Evolutionary conservation across 192 early-diverging fungal species (phyloP).

Genomic region (Backusella sp.): DNA sequence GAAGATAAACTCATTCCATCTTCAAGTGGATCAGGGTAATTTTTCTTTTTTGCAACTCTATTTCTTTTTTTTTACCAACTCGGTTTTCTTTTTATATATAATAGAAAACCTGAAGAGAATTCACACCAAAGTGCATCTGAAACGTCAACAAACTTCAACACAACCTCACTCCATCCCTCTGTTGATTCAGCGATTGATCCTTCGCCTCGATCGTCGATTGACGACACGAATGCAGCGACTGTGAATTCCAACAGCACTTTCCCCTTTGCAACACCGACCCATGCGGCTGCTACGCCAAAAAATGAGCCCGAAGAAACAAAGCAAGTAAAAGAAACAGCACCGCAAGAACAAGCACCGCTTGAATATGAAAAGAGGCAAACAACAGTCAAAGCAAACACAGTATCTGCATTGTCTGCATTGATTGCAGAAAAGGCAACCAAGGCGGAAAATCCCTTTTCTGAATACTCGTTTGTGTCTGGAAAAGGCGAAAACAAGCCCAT

Average conservation of each 20-base stretch:
- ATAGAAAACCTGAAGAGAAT: slow-evolving; percentile 2
- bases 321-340: not conserved
- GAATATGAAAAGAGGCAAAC: not conserved
- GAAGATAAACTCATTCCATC: not conserved
- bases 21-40: slow-evolving; percentile 7
- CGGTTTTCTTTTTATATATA: not conserved
- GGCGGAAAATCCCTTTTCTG: slow-evolving; percentile 67
- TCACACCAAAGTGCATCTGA: not conserved
- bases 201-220: slow-evolving; percentile 34
- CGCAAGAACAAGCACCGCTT: not conserved
- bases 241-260: not conserved
- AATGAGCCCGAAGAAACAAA: not conserved
- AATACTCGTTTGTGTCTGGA: slow-evolving; percentile 63
- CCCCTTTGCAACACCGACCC: not conserved
- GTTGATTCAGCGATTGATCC: slow-evolving; percentile 46
- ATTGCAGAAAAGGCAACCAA: slow-evolving; percentile 59
- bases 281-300: not conserved
- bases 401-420: slow-evolving; percentile 57
- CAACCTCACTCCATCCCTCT: slow-evolving; percentile 33
- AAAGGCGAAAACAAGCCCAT: slow-evolving; percentile 58
- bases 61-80: too few relatives aligned
- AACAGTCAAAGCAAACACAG: not conserved
- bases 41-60: too few relatives aligned
- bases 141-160: not conserved
- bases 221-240: not conserved